Conservation (phyloP, 139 green algal species). For the Chlamydomonas sp. region DNA sequence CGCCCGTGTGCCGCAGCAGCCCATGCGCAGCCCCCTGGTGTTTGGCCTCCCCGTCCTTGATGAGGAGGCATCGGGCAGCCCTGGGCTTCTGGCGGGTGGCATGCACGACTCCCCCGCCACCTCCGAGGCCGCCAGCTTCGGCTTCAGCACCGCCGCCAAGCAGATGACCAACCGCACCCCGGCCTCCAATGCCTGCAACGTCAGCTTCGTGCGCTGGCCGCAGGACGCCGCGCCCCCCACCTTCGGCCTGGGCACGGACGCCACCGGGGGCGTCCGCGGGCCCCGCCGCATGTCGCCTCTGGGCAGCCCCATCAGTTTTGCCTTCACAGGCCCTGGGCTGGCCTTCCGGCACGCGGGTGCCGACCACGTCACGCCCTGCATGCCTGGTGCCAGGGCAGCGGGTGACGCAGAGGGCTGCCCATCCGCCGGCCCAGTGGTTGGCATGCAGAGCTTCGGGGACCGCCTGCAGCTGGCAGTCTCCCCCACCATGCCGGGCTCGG, state of each 20-base stretch:
- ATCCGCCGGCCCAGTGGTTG: too few species aligned
- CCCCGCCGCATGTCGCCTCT: background rate
- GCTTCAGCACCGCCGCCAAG: conserved; percentile 41
- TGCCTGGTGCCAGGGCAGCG: too few species aligned
- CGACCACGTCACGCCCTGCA: too few species aligned
- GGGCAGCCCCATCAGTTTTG: conserved; percentile 17
- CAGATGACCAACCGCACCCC: background rate
- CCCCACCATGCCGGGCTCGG: too few species aligned
- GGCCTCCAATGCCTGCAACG: background rate
- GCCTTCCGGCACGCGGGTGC: too few species aligned
- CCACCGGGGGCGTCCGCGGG: background rate
- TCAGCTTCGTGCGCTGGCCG: conserved; percentile 30
- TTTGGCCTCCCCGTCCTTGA: too few species aligned
- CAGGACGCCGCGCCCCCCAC: conserved; percentile 1
- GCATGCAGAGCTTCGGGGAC: too few species aligned
- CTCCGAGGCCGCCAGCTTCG: conserved; percentile 17
- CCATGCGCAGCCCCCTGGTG: too few species aligned
- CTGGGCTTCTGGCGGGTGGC: background rate
- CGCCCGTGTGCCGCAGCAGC: background rate
- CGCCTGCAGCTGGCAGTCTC: too few species aligned
- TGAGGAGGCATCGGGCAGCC: too few species aligned
- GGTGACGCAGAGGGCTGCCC: too few species aligned
- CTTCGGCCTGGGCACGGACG: conserved; percentile 19
- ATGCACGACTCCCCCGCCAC: conserved; percentile 14
- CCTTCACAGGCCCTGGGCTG: background rate